A percentile compares a stretch with the other conserved stretches of the same genome.
phyloP scores from a whole-genome alignment of 495 filamentous ascomycete species.

The Penicillium desertorum region DNA sequence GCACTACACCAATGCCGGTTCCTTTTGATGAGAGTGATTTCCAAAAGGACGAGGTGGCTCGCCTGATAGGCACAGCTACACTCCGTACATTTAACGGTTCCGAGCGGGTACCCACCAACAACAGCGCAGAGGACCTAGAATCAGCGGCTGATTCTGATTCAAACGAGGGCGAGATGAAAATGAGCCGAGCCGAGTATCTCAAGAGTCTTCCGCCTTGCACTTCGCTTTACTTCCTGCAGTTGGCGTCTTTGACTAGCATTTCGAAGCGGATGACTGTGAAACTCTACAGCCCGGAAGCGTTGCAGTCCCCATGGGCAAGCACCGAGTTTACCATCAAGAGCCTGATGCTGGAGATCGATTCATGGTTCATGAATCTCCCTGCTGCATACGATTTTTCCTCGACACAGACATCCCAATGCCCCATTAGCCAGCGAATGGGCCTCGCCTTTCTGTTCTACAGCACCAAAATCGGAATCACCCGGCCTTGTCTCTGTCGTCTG shows the following conservation, averaged over 20 bases:
- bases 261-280: conserved; percentile 51
- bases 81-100: conserved; percentile 23
- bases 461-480: conserved; percentile 58
- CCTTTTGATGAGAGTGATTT: conserved; percentile 53
- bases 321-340: conserved; percentile 43
- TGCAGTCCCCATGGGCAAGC: conserved; percentile 52
- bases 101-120: conserved; percentile 24
- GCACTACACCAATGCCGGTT: conserved; percentile 54
- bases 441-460: conserved; percentile 58
- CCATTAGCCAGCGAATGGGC: conserved; percentile 42
- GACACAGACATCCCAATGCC: conserved; percentile 34
- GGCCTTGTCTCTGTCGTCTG: conserved; percentile 59
- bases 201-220: conserved; percentile 38
- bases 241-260: conserved; percentile 50
- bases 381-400: conserved; percentile 42
- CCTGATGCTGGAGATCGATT: conserved; percentile 39
- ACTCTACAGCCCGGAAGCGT: conserved; percentile 58
- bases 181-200: conserved; percentile 26
- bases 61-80: conserved; percentile 31
- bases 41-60: conserved; percentile 37
- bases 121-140: conserved; percentile 26
- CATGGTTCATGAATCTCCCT: conserved; percentile 43
- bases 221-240: conserved; percentile 52
- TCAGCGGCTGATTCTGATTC: conserved; percentile 27
- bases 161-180: conserved; percentile 24